phyloP scores from a whole-genome alignment of 768 basidiomycete genomes.

The Podaxis carcinomalis region DNA sequence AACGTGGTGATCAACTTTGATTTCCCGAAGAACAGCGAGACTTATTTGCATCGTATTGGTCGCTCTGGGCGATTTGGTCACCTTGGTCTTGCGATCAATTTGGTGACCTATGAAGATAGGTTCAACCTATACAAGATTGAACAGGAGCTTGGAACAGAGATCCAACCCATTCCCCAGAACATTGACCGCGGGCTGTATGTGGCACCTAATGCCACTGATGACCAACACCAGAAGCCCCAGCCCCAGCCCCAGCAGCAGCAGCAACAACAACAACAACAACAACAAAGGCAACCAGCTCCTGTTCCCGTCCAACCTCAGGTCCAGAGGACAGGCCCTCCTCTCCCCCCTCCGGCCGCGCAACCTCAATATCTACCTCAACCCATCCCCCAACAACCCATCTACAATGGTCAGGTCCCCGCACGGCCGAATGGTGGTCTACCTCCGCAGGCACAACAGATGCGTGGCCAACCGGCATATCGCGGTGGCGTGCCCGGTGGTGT shows the following conservation, averaged over 20 bases:
- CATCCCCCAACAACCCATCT: slow-evolving; percentile 9
- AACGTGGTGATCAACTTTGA: slow-evolving; percentile 99
- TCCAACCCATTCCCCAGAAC: slow-evolving; percentile 86
- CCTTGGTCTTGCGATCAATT: slow-evolving; percentile 93
- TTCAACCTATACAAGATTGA: slow-evolving; percentile 98
- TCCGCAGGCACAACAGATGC: slow-evolving; percentile 17
- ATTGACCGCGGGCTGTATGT: slow-evolving; percentile 95
- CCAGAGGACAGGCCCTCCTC: slow-evolving; percentile 7
- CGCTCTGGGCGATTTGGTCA: slow-evolving; percentile 98
- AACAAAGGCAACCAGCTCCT: slow-evolving; percentile 19
- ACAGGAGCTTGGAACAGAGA: slow-evolving; percentile 97
- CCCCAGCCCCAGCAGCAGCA: slow-evolving; percentile 7
- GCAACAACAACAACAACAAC: slow-evolving; percentile 23
- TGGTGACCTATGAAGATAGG: slow-evolving; percentile 96
- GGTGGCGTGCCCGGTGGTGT: slow-evolving; percentile 25
- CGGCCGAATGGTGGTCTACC: slow-evolving; percentile 16
- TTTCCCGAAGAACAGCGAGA: slow-evolving; percentile 98
- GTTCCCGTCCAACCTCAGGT: slow-evolving; percentile 10
- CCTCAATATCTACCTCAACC: slow-evolving; percentile 15
- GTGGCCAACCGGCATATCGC: slow-evolving; percentile 31
- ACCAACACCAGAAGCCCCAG: slow-evolving; percentile 33
- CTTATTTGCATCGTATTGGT: slow-evolving; percentile 97
- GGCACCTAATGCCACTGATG: slow-evolving; percentile 58
- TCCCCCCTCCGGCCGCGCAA: not conserved
- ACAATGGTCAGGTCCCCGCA: slow-evolving; percentile 16